Evolutionary conservation across 164 flowering plant species (phyloP).

Genomic region (Cinnamomum chago): DNA sequence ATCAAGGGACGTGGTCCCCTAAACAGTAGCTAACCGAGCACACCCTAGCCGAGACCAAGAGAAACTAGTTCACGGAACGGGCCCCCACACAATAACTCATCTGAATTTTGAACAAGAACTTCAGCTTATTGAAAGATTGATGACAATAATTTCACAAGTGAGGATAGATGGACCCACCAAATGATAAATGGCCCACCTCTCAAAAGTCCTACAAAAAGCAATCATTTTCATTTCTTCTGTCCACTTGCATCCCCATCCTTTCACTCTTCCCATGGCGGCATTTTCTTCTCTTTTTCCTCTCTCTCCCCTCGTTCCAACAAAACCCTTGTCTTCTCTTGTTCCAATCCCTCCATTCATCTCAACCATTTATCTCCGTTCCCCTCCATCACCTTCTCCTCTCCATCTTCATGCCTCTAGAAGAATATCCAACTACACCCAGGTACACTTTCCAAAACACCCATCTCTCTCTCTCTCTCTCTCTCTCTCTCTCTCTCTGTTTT

Average conservation of each 20-base stretch:
- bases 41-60: too few species aligned
- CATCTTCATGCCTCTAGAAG: slow-evolving; percentile 32
- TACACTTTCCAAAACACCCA: background rate
- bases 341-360: background rate
- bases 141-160: too few species aligned
- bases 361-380: background rate
- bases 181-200: too few species aligned
- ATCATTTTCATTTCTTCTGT: background rate
- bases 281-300: slow-evolving; percentile 1
- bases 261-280: slow-evolving; percentile 1
- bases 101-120: too few species aligned
- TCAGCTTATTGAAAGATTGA: too few species aligned
- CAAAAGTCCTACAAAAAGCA: too few species aligned
- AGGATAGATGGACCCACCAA: too few species aligned
- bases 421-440: slow-evolving; percentile 34
- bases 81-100: too few species aligned
- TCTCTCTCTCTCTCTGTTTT: slow-evolving; percentile 5
- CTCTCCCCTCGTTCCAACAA: background rate
- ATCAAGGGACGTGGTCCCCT: too few species aligned
- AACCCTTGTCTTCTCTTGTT: background rate
- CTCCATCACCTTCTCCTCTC: slow-evolving; percentile 11
- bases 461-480: slow-evolving; percentile 1
- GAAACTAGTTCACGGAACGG: too few species aligned
- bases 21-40: too few species aligned
- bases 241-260: background rate